These are phyloP conservation scores for Ensete glaucum DNA, from an alignment of 176 grass and related monocot genomes.

Conservation along the genomic window DNA sequence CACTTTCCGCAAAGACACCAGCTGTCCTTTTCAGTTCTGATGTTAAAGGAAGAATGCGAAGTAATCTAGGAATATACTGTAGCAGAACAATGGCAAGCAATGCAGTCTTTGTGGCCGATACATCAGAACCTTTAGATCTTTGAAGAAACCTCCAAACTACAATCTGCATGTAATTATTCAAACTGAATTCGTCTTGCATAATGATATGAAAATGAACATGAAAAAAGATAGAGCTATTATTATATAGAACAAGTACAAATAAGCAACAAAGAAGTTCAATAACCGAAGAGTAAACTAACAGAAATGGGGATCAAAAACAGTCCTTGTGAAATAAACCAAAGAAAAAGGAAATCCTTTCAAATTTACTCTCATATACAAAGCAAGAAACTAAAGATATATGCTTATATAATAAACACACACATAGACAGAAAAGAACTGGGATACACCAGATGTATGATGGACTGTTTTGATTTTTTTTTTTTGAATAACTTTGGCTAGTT, in stretches of 20 bases:
- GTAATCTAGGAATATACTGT: slow-evolving; percentile 74
- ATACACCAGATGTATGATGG: too few relatives aligned
- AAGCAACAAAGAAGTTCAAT: neutral
- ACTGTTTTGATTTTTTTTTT: too few relatives aligned
- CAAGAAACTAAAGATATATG: neutral
- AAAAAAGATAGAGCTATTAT: neutral
- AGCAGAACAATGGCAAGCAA: slow-evolving; percentile 67
- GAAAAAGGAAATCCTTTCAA: neutral
- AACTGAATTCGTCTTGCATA: slow-evolving; percentile 15
- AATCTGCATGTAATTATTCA: slow-evolving; percentile 44
- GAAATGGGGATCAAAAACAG: neutral
- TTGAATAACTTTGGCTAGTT: too few relatives aligned
- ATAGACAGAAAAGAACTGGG: neutral
- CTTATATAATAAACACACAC: neutral
- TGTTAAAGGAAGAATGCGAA: slow-evolving; percentile 61
- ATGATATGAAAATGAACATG: neutral
- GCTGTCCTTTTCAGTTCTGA: slow-evolving; percentile 76
- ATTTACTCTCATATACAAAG: neutral
- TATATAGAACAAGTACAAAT: neutral
- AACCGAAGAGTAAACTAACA: neutral
- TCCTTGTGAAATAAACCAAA: neutral
- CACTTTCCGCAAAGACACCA: slow-evolving; percentile 92
- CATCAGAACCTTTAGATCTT: slow-evolving; percentile 44
- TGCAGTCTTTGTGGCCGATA: slow-evolving; percentile 50
- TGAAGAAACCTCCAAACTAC: slow-evolving; percentile 78